These are phyloP conservation scores for Tylopilus intermedius DNA, from an alignment of 768 basidiomycete genomes.

Conservation along the genomic window DNA sequence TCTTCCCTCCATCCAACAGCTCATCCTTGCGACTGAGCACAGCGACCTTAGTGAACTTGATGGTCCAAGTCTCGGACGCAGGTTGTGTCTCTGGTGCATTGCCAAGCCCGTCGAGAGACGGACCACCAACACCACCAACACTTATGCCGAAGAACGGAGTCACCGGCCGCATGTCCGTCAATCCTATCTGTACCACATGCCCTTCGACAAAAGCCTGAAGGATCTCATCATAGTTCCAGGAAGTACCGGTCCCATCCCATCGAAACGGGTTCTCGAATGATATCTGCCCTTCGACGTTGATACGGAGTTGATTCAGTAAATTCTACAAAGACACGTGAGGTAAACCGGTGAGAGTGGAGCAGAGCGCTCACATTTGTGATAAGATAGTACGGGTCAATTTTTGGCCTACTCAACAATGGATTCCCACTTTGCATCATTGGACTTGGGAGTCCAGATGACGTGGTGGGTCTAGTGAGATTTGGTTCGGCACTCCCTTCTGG, in stretches of 20 bases:
- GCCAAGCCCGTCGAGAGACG: conserved; percentile 28
- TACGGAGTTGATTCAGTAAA: conserved; percentile 61
- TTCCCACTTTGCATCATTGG: conserved; percentile 31
- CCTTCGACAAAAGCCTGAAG: conserved; percentile 61
- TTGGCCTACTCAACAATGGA: conserved; percentile 51
- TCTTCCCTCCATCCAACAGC: conserved; percentile 68
- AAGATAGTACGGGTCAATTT: conserved; percentile 88
- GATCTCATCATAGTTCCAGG: conserved; percentile 65
- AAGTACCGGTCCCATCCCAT: conserved; percentile 59
- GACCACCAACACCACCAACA: conserved; percentile 33
- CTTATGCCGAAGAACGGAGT: conserved; percentile 40
- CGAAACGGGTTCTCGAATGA: conserved; percentile 61
- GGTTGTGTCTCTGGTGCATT: conserved; percentile 23
- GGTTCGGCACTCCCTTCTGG: conserved; percentile 48
- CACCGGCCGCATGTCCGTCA: conserved; percentile 37
- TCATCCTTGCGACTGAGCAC: conserved; percentile 81
- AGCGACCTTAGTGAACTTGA: conserved; percentile 80
- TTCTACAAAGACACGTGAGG: conserved; percentile 39
- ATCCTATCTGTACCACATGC: conserved; percentile 50
- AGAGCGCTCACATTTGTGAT: conserved; percentile 65
- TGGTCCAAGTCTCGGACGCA: conserved; percentile 34
- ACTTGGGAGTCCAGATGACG: conserved; percentile 28
- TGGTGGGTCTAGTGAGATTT: conserved; percentile 36
- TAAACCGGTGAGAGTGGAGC: not conserved
- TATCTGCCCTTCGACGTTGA: conserved; percentile 56